Conservation (phyloP, 1,139 yeast species). For the Candida albicans region DNA sequence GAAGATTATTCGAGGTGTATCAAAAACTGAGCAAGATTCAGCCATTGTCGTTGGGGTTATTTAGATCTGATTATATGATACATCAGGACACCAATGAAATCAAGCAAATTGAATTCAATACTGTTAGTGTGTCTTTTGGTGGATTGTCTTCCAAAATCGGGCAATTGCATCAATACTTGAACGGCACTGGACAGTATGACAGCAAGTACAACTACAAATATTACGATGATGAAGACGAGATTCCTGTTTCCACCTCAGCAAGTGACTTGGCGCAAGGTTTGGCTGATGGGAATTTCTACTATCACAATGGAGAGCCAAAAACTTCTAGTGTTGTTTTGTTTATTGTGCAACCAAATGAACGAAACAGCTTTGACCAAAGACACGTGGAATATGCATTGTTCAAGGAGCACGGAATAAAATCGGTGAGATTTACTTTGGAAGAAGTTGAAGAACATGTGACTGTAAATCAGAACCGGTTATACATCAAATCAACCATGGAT, state of each 20-base stretch:
- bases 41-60: conserved; percentile 74
- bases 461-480: conserved; percentile 45
- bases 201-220: conserved; percentile 34
- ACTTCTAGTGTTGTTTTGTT: conserved; percentile 61
- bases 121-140: conserved; percentile 94
- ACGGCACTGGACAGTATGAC: conserved; percentile 55
- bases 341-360: conserved; percentile 80
- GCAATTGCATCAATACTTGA: conserved; percentile 66
- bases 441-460: conserved; percentile 50
- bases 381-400: conserved; percentile 72
- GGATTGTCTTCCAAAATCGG: conserved; percentile 84
- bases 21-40: conserved; percentile 52
- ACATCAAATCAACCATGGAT: conserved; percentile 52
- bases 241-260: conserved; percentile 71
- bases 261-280: conserved; percentile 66
- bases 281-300: conserved; percentile 61
- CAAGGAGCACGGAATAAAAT: conserved; percentile 53
- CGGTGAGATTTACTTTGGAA: conserved; percentile 67
- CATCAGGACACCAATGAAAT: conserved; percentile 50
- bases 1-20: conserved; percentile 66
- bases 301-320: conserved; percentile 27
- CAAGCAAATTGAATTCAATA: conserved; percentile 94
- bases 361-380: conserved; percentile 91
- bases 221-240: conserved; percentile 42
- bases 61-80: conserved; percentile 88